Percentiles rank a stretch among this genome's conserved stretches.
Conservation (phyloP, 257 asterid species). For the Hygrophila difformis region DNA sequence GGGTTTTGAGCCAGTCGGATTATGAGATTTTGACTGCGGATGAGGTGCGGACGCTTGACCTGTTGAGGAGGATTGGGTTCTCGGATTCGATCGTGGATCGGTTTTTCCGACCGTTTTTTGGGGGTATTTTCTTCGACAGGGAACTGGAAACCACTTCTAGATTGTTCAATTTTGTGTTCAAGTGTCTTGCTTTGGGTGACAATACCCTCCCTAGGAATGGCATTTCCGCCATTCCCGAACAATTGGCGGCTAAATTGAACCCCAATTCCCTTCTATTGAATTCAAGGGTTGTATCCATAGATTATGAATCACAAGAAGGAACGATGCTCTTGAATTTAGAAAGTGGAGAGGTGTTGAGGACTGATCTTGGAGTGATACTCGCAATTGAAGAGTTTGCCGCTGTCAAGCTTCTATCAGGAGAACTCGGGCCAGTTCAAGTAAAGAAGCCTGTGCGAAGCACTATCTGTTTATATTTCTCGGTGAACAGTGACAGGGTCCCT, state of each 20-base stretch:
- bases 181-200: constrained; percentile 76
- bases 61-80: constrained; percentile 53
- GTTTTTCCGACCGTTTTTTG: constrained; percentile 79
- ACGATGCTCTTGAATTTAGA: constrained; percentile 34
- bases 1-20: constrained; percentile 50
- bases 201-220: constrained; percentile 81
- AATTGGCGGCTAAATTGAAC: constrained; percentile 54
- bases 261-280: constrained; percentile 38
- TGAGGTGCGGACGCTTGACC: constrained; percentile 44
- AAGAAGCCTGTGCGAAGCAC: constrained; percentile 69
- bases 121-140: constrained; percentile 79
- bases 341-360: constrained; percentile 39
- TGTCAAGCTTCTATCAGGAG: constrained; percentile 37
- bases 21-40: constrained; percentile 48
- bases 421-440: constrained; percentile 16
- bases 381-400: constrained; percentile 84
- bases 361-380: constrained; percentile 61
- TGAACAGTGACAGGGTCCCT: constrained; percentile 46
- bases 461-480: constrained; percentile 61
- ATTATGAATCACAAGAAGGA: constrained; percentile 20
- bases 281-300: constrained; percentile 43
- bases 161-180: constrained; percentile 73
- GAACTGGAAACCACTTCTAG: constrained; percentile 85
- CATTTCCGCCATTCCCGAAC: constrained; percentile 75
- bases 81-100: constrained; percentile 69